These are phyloP conservation scores for Pseudopyrenochaeta lycopersici DNA, from an alignment of 2,329 filamentous ascomycete species.

Conservation along the genomic window DNA sequence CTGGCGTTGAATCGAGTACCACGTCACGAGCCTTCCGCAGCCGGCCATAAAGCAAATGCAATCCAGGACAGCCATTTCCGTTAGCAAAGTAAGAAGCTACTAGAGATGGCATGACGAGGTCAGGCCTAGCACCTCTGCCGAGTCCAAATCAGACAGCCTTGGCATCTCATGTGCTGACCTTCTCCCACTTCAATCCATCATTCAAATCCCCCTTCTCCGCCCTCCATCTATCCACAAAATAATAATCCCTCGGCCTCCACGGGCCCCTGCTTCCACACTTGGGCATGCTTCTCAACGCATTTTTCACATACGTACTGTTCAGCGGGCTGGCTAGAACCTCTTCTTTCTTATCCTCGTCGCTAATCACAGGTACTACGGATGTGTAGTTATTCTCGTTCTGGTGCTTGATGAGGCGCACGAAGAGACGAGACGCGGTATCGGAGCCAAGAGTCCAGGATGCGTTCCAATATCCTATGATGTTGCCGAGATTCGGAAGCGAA, in stretches of 20 bases:
- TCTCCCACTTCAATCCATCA: constrained; percentile 50
- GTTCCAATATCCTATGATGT: constrained; percentile 69
- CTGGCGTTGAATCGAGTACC: no score
- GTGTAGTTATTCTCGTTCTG: constrained; percentile 58
- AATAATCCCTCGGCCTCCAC: constrained; percentile 56
- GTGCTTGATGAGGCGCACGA: constrained; percentile 60
- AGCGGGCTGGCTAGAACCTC: constrained; percentile 55
- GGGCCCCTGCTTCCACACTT: constrained; percentile 56
- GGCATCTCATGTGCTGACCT: constrained; percentile 16
- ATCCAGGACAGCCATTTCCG: no score
- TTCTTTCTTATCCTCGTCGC: constrained; percentile 51
- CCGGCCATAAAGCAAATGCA: no score
- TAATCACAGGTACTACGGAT: constrained; percentile 56
- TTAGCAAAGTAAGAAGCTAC: no score
- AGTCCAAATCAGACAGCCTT: not conserved
- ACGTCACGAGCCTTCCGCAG: no score
- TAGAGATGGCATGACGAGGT: no score
- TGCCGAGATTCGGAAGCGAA: constrained; percentile 67
- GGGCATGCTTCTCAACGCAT: constrained; percentile 53
- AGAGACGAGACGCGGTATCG: constrained; percentile 62
- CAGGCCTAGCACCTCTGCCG: not conserved
- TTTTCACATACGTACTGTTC: constrained; percentile 62
- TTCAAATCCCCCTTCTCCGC: constrained; percentile 54
- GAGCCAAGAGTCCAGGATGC: constrained; percentile 70
- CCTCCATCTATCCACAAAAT: constrained; percentile 55